These are phyloP conservation scores for Pleurotus platypus DNA, from an alignment of 768 basidiomycete species.

Conservation along the genomic window DNA sequence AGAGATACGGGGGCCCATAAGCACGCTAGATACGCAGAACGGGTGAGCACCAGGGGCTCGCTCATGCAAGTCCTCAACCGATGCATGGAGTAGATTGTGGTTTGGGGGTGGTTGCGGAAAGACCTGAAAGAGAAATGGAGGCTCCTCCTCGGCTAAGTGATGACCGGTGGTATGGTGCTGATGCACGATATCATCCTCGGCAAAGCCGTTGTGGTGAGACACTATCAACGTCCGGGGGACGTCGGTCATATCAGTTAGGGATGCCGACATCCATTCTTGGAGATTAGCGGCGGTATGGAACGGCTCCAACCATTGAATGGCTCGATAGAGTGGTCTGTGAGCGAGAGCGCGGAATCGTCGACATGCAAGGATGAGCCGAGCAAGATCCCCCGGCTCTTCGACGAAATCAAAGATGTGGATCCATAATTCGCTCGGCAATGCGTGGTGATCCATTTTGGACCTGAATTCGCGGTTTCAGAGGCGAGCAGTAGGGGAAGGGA, in stretches of 20 bases:
- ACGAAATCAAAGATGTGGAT: slow-evolving; percentile 1
- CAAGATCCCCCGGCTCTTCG: background rate
- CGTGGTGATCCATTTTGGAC: background rate
- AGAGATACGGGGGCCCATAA: slow-evolving; percentile 8
- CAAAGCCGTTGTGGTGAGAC: slow-evolving; percentile 1
- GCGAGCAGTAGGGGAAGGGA: too few species aligned
- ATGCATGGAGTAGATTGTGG: background rate
- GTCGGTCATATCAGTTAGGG: background rate
- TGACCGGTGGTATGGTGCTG: background rate
- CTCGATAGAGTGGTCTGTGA: background rate
- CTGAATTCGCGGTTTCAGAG: too few species aligned
- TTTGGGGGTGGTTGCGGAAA: background rate
- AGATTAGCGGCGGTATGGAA: background rate
- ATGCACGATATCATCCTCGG: slow-evolving; percentile 3
- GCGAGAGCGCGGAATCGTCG: background rate
- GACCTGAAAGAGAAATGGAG: background rate
- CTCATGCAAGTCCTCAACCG: background rate
- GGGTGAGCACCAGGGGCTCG: background rate
- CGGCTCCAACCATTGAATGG: slow-evolving; percentile 2
- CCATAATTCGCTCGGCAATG: slow-evolving; percentile 3
- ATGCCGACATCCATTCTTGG: background rate
- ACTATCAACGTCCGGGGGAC: background rate
- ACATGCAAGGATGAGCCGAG: background rate
- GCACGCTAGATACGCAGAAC: background rate
- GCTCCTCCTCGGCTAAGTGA: background rate